phyloP scores from a whole-genome alignment of 106 monocot species.

The Amphibolis antarctica region DNA sequence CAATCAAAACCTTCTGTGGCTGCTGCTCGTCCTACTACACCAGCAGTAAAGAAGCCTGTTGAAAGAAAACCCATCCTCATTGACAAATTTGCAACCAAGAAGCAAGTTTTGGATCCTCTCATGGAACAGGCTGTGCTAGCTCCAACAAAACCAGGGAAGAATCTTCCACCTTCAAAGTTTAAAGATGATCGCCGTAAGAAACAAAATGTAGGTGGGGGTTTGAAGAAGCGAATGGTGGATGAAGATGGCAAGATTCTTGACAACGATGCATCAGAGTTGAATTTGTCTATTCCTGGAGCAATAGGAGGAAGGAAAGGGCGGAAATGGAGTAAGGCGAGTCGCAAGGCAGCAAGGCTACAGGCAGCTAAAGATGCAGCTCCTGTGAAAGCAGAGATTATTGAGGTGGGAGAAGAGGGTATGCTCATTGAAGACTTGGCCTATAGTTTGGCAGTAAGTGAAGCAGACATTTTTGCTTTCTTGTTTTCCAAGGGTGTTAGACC shows the following conservation, averaged over 20 bases:
- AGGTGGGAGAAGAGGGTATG: slow-evolving; percentile 89
- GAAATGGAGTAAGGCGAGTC: slow-evolving; percentile 77
- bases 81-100: slow-evolving; percentile 74
- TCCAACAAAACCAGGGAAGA: slow-evolving; percentile 56
- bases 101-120: slow-evolving; percentile 46
- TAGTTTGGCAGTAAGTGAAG: slow-evolving; percentile 52
- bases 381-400: slow-evolving; percentile 85
- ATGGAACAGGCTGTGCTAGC: slow-evolving; percentile 38
- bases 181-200: slow-evolving; percentile 66
- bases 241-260: slow-evolving; percentile 19
- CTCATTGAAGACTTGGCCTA: slow-evolving; percentile 64
- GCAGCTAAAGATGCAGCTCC: slow-evolving; percentile 68
- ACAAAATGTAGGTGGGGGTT: slow-evolving; percentile 25
- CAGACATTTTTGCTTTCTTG: slow-evolving; percentile 58
- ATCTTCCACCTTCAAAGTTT: slow-evolving; percentile 34
- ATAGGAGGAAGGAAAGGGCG: slow-evolving; percentile 43
- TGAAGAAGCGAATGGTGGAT: slow-evolving; percentile 44
- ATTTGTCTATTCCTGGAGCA: slow-evolving; percentile 56
- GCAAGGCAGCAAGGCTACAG: slow-evolving; percentile 68
- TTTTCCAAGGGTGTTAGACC: slow-evolving; percentile 61
- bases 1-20: slow-evolving; percentile 32
- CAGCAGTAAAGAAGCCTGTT: slow-evolving; percentile 25
- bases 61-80: slow-evolving; percentile 73
- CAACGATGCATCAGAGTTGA: slow-evolving; percentile 49
- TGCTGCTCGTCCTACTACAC: slow-evolving; percentile 20